These are phyloP conservation scores for Pyrenochaeta sp. DNA, from an alignment of 2,329 filamentous ascomycete genomes.

Conservation along the genomic window DNA sequence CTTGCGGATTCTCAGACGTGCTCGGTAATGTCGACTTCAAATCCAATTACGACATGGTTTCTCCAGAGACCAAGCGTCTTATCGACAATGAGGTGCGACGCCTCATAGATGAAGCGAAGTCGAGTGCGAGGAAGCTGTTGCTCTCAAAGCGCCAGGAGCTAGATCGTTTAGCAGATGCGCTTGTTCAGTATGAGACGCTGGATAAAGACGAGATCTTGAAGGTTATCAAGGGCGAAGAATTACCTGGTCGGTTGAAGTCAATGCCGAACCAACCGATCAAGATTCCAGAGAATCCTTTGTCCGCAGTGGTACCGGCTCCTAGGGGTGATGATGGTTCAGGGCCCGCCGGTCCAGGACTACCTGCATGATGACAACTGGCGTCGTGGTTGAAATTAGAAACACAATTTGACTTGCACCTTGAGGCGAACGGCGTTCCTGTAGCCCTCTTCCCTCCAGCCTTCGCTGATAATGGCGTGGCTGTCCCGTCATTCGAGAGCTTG, in stretches of 20 bases:
- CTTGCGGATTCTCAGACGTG: conserved; percentile 85
- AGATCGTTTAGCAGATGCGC: conserved; percentile 84
- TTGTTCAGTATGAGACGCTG: conserved; percentile 94
- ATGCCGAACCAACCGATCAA: conserved; percentile 70
- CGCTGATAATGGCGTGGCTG: not conserved
- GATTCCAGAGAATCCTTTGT: conserved; percentile 63
- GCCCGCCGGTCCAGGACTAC: conserved; percentile 25
- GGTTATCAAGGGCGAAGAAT: conserved; percentile 85
- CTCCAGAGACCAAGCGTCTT: conserved; percentile 82
- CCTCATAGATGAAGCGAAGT: conserved; percentile 81
- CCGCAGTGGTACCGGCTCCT: conserved; percentile 26
- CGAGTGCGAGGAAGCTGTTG: conserved; percentile 76
- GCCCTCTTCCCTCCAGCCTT: conserved; percentile 18
- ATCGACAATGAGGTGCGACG: conserved; percentile 91
- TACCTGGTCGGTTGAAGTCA: conserved; percentile 71
- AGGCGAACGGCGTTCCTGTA: conserved; percentile 17
- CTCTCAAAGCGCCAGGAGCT: conserved; percentile 81
- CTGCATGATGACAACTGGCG: conserved; percentile 16
- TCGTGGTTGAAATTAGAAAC: not conserved
- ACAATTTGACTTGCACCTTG: conserved; percentile 14
- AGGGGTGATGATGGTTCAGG: conserved; percentile 20
- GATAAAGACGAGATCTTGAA: conserved; percentile 89
- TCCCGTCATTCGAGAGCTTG: not conserved
- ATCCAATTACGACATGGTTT: conserved; percentile 81
- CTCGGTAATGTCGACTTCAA: conserved; percentile 91